Base-by-base conservation (phyloP, 2,329 filamentous ascomycete genomes). In the Onygena corvina region DNA sequence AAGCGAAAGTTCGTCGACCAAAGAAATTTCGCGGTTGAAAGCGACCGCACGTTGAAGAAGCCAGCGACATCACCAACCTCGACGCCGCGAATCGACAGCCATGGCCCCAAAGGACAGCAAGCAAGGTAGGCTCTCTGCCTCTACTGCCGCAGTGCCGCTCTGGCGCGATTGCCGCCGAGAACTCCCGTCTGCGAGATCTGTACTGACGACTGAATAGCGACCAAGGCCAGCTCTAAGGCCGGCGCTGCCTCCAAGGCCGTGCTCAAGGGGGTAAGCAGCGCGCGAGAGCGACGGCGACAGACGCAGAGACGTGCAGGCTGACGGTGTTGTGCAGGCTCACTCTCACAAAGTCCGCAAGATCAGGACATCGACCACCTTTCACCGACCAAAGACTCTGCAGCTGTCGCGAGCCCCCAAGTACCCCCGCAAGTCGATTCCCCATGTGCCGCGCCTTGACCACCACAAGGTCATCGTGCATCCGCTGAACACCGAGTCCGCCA, bases 401-500 rank as follows among this genome's bases (percentile, higher is more conserved):
- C 81, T 95, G 64, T 85, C 87, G 64, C 86, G 92, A 68, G 72
- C 83, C 46, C 89, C 90, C 71, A 94, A 94, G 77, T 96, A 94
- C 80, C 89, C 86, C 61, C 88, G 90, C 77, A 94, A 92, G 80
- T 89, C 87, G 61, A 81, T 98, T 70, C 83, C 86, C 65, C 84
- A 90, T 71, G 79, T 80, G 69, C 84, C 89, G 63, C 85, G 88
- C 64, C 86, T 98, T 66, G 92, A 98, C 76, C 86, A 90, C 76
- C 86, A 89, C 81, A 95, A 94, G 83, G 79, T 96, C 71, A 84
- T 98, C 72, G 78, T 96, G 68, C 87, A 95, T 82, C 92, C 92
- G 60, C 81, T 98, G 69, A 98, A 98, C 84, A 98, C 92, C 54
- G 92, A 98, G 84, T 92, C 84, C 68, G 92, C 93, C 67, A 96